phyloP scores from a whole-genome alignment of 371 early-diverging fungal genomes.

The Parasitella parasitica region DNA sequence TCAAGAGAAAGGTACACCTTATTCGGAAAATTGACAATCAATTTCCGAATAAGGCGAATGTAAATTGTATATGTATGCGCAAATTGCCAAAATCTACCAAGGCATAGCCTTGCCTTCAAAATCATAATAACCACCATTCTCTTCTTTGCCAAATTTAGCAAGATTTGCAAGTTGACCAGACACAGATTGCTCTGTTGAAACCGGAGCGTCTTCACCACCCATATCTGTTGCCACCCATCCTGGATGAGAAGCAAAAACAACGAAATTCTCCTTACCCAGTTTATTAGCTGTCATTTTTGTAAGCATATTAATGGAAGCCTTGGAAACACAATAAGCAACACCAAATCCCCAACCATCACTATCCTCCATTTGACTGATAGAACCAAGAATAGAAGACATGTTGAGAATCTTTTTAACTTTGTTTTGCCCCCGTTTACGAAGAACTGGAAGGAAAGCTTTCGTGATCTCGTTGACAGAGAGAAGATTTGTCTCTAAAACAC shows the following conservation, averaged over 20 bases:
- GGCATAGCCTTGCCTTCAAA: conserved; percentile 12
- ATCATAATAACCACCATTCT: conserved; percentile 10
- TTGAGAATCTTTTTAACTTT: conserved; percentile 21
- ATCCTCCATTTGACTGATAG: background rate
- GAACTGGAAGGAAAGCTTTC: conserved; percentile 18
- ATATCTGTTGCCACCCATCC: conserved; percentile 27
- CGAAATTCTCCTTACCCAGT: conserved; percentile 18
- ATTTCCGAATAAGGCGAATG: too few species aligned
- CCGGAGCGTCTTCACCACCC: conserved; percentile 11
- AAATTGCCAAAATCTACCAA: conserved; percentile 11
- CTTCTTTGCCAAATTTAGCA: background rate
- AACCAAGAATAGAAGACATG: conserved; percentile 21
- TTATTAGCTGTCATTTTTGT: conserved; percentile 11
- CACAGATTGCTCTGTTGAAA: conserved; percentile 8
- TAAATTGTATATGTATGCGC: background rate
- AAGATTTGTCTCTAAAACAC: conserved; percentile 21
- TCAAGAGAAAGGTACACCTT: too few species aligned
- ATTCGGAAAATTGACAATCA: too few species aligned
- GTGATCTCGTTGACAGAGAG: conserved; percentile 12
- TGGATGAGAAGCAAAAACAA: conserved; percentile 21
- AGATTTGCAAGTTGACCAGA: conserved; percentile 5
- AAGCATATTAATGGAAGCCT: conserved; percentile 23
- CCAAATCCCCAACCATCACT: background rate
- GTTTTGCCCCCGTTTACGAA: conserved; percentile 21
- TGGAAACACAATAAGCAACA: conserved; percentile 21